Evolutionary conservation across 2,329 filamentous ascomycete species (phyloP).

Genomic region (Bisporella sp.): DNA sequence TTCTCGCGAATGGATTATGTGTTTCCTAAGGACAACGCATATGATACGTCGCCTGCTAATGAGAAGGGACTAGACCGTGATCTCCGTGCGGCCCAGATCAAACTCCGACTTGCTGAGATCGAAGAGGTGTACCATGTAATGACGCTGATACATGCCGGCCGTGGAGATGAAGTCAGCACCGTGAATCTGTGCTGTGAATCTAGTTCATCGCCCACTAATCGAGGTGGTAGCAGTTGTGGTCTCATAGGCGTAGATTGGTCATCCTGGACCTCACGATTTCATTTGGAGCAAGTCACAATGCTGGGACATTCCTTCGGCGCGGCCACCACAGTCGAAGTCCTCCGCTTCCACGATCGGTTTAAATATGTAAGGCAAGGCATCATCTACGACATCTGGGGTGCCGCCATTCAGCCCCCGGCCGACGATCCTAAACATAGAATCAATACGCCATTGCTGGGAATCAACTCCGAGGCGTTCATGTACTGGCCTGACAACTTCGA

Average conservation of each 20-base stretch:
- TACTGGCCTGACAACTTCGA: constrained; percentile 61
- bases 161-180: constrained; percentile 41
- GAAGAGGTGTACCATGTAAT: constrained; percentile 55
- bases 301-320: constrained; percentile 63
- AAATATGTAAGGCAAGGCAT: constrained; percentile 55
- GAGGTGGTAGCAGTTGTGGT: constrained; percentile 51
- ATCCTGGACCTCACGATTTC: constrained; percentile 48
- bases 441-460: constrained; percentile 49
- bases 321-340: constrained; percentile 54
- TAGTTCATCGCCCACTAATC: constrained; percentile 39
- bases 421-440: constrained; percentile 38
- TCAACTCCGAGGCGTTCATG: constrained; percentile 64
- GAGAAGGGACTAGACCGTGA: constrained; percentile 52
- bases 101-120: constrained; percentile 56
- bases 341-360: constrained; percentile 47
- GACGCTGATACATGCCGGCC: constrained; percentile 44
- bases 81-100: constrained; percentile 53
- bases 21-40: constrained; percentile 49
- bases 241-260: constrained; percentile 48
- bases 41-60: constrained; percentile 47
- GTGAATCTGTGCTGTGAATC: constrained; percentile 42
- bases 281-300: constrained; percentile 49
- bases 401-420: constrained; percentile 36
- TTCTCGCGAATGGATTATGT: constrained; percentile 53
- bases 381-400: constrained; percentile 59